Evolutionary conservation across 768 basidiomycete genomes (phyloP).

Genomic region (Tulasnella sp.): DNA sequence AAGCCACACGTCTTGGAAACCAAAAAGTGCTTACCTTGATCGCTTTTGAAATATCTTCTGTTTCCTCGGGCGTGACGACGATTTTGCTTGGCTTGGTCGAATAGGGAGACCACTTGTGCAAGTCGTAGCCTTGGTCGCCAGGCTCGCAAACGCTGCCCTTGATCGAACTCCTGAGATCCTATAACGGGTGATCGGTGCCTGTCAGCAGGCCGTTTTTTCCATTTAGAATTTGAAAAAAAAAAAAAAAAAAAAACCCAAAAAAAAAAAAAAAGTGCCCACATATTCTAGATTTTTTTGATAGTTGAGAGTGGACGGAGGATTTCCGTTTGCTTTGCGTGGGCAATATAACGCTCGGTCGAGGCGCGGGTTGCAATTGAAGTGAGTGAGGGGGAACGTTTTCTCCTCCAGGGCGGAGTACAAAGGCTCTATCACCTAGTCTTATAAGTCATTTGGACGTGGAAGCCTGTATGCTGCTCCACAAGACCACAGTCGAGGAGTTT

Average conservation of each 20-base stretch:
- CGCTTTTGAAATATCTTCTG: constrained; percentile 3
- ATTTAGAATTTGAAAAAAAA: background rate
- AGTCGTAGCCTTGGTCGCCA: constrained; percentile 29
- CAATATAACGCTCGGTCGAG: too few species aligned
- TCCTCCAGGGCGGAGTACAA: too few species aligned
- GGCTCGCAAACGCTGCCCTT: constrained; percentile 3
- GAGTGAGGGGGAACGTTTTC: too few species aligned
- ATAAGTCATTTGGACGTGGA: too few species aligned
- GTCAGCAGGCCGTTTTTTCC: background rate
- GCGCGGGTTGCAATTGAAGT: too few species aligned
- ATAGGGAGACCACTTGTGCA: constrained; percentile 33
- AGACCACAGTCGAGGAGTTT: too few species aligned
- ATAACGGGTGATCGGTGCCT: background rate
- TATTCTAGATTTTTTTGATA: background rate
- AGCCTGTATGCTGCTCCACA: too few species aligned
- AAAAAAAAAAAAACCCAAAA: too few species aligned
- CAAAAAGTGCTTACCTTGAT: background rate
- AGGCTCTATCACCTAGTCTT: too few species aligned
- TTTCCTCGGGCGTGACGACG: constrained; percentile 13
- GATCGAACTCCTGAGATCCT: background rate
- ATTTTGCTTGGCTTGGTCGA: constrained; percentile 31
- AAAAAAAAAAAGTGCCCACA: background rate
- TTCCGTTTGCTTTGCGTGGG: too few species aligned
- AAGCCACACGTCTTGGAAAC: too few species aligned
- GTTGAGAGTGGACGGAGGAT: background rate